A percentile compares a stretch with the other conserved stretches of the same genome.
phyloP scores from a whole-genome alignment of 371 early-diverging fungal species.

The Lichtheimia hyalospora region DNA sequence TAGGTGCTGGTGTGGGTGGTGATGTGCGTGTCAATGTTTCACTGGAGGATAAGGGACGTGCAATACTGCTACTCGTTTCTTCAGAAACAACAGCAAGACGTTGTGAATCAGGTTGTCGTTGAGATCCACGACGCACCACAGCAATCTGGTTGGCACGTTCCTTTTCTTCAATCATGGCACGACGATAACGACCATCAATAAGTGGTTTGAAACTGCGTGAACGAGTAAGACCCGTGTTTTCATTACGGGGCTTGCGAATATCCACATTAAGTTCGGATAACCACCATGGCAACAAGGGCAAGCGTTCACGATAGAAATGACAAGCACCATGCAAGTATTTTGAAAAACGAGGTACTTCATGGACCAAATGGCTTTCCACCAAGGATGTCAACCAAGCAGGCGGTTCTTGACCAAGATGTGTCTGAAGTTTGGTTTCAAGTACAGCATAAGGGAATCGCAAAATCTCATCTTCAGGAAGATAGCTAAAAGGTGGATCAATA shows the following conservation, averaged over 20 bases:
- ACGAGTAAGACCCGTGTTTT: conserved; percentile 42
- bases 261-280: conserved; percentile 56
- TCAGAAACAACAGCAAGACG: not conserved
- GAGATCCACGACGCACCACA: conserved; percentile 9
- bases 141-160: conserved; percentile 20
- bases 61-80: not conserved
- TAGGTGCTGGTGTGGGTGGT: not conserved
- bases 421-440: conserved; percentile 70
- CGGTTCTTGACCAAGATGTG: conserved; percentile 83
- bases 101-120: not conserved
- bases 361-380: conserved; percentile 87
- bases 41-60: not conserved
- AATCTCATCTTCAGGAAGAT: conserved; percentile 72
- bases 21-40: not conserved
- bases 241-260: conserved; percentile 55
- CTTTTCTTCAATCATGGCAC: conserved; percentile 26
- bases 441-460: conserved; percentile 50
- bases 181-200: conserved; percentile 46
- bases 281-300: conserved; percentile 48
- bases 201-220: conserved; percentile 50
- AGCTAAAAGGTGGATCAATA: conserved; percentile 83
- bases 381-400: conserved; percentile 95
- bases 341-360: conserved; percentile 97
- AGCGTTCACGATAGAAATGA: conserved; percentile 32
- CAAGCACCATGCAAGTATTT: conserved; percentile 97